A percentile compares a stretch with the other conserved stretches of the same genome.
Evolutionary conservation across 345 rosid genomes (phyloP).

Genomic region (Erodium maritimum): DNA sequence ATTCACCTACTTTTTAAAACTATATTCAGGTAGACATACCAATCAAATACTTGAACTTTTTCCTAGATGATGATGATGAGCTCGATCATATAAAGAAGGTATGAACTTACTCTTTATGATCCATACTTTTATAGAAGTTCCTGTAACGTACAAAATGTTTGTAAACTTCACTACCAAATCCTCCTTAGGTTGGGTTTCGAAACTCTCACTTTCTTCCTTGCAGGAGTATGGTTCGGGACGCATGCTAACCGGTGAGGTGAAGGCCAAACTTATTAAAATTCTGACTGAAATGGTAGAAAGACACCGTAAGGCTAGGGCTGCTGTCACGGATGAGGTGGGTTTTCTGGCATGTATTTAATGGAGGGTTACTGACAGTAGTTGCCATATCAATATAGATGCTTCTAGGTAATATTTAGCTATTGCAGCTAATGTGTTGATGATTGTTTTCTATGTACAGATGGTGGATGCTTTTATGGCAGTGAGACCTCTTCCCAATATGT

Average conservation of each 20-base stretch:
- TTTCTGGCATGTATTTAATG: conserved; percentile 1
- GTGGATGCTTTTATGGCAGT: conserved; percentile 89
- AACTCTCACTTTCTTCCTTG: neutral
- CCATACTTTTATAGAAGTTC: neutral
- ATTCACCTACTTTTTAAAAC: too few species aligned
- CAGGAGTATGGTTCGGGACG: conserved; percentile 82
- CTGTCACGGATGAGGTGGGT: conserved; percentile 71
- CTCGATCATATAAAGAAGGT: conserved; percentile 77
- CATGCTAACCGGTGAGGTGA: conserved; percentile 81
- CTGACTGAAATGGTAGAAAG: conserved; percentile 73
- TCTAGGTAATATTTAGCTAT: neutral
- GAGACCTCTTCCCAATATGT: conserved; percentile 87
- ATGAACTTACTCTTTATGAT: conserved; percentile 3
- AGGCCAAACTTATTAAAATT: conserved; percentile 51
- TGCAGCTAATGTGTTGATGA: neutral
- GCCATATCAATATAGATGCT: too few species aligned
- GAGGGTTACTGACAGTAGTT: too few species aligned
- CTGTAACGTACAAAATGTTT: neutral
- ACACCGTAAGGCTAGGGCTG: conserved; percentile 67
- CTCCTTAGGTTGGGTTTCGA: too few species aligned
- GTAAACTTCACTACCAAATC: too few species aligned
- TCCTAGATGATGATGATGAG: conserved; percentile 74
- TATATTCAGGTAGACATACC: conserved; percentile 71
- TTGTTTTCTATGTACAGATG: conserved; percentile 36
- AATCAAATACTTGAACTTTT: conserved; percentile 64